Evolutionary conservation across 352 stramenopile species (phyloP), one percentile per base, ranked within the genome.

Genomic region (Phytophthora pinifolia): DNA sequence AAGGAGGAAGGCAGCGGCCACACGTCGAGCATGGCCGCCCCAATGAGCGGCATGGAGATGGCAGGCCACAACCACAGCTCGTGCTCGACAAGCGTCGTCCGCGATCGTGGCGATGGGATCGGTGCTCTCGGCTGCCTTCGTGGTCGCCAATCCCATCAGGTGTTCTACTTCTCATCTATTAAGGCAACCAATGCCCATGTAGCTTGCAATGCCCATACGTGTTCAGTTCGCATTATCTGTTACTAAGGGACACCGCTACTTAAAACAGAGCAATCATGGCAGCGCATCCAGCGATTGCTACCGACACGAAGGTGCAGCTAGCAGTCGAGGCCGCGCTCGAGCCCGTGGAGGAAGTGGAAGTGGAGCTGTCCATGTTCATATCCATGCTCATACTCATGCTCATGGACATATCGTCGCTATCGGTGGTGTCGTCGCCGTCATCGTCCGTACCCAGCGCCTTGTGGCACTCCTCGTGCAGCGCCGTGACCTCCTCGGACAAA

Each of bases 381-480:
- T 31, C 39, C 57, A 59, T 64, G 29, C 46, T 59, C 59, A 66
- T 67, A 7, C 18, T 30, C 54, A 66, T 66, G 13, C 38, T 54
- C 60, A 69, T 65, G n/a, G 41, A 41, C 55, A 70, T 70, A 39
- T 59, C 62, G 22, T 62, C 62, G 45, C 50, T 63, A 17, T 63
- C 46, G 38, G 46, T 52, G 32, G 54, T 33, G 22, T 27, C 22
- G 22, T 22, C 20, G 20, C 3, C 49, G 39, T 63, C 52, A 17
- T 66, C 62, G 13, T 54, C 39, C 25, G 52, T 60, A 9, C 57
- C 62, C 1, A 70, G 46, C 9, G 42, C 57, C 34, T 54, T 47
- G 59, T 86, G 76, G 56, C 76, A 86, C 47, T 74, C 54, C 22
- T 62, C 39, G 58, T 86, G 76, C 35, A 87, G 38, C 0, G 59